phyloP scores from a whole-genome alignment of 1,284 basidiomycete species.

The Somion occarium region DNA sequence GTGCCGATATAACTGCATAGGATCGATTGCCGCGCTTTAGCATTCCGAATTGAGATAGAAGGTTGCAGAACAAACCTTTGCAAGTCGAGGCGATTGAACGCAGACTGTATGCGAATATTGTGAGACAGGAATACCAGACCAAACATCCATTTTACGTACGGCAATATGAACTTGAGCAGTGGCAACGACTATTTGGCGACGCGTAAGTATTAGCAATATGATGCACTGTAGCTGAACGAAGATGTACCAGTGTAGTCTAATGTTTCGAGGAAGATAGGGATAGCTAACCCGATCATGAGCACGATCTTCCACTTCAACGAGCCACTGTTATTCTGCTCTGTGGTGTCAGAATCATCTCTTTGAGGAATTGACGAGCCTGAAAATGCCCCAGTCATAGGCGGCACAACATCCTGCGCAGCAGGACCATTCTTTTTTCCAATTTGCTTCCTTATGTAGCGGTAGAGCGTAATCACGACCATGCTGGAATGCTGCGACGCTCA shows the following conservation, averaged over 20 bases:
- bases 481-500: no score
- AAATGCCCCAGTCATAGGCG: no score
- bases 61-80: constrained; percentile 33
- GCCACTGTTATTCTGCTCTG: not conserved
- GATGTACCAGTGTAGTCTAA: constrained; percentile 40
- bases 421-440: not conserved
- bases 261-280: constrained; percentile 29
- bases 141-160: constrained; percentile 22
- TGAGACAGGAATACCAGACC: not conserved
- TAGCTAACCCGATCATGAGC: constrained; percentile 21
- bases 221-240: not conserved
- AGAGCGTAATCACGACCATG: not conserved
- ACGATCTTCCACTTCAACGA: constrained; percentile 16
- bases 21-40: constrained; percentile 5
- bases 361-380: no score
- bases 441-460: not conserved
- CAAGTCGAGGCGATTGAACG: constrained; percentile 40
- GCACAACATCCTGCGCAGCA: no score
- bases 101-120: constrained; percentile 29
- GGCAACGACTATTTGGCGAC: constrained; percentile 37
- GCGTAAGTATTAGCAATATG: not conserved
- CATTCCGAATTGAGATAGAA: not conserved
- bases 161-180: constrained; percentile 50
- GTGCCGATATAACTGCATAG: constrained; percentile 38
- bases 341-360: no score